These are phyloP conservation scores for Globisporangium nagaii DNA, from an alignment of 352 stramenopile species.

Conservation along the genomic window DNA sequence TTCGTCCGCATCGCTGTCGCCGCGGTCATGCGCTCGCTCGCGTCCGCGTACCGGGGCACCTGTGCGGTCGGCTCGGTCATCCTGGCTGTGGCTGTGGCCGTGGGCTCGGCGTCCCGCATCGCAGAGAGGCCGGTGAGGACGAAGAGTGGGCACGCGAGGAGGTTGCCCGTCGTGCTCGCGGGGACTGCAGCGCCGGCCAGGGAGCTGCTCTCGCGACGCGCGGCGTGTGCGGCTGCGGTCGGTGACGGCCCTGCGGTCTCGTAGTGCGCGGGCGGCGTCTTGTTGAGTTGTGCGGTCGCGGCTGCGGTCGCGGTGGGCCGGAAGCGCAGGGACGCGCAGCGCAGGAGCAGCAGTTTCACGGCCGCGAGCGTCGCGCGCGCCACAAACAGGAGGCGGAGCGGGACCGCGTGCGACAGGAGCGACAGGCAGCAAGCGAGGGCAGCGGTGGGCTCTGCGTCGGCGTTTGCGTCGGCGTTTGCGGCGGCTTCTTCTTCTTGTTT, in stretches of 20 bases:
- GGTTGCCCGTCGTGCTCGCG: conserved; percentile 7
- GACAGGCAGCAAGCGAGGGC: not conserved
- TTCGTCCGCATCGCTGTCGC: not conserved
- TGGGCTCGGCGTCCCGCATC: conserved; percentile 13
- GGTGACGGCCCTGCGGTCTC: not conserved
- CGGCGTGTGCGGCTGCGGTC: not conserved
- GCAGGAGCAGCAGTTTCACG: not conserved
- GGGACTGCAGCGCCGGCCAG: not conserved
- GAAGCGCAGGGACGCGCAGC: not conserved
- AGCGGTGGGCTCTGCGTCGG: not conserved
- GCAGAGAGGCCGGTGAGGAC: conserved; percentile 10
- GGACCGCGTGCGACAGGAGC: conserved; percentile 13
- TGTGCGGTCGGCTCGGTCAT: not conserved
- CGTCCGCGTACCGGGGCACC: not conserved
- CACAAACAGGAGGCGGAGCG: conserved; percentile 17
- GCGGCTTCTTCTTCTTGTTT: not conserved
- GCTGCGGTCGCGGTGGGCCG: not conserved
- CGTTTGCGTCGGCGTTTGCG: not conserved
- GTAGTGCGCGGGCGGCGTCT: not conserved
- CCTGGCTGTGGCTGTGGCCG: not conserved
- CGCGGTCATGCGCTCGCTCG: not conserved
- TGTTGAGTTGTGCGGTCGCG: not conserved
- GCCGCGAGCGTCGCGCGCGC: conserved; percentile 15
- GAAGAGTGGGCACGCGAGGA: conserved; percentile 5
- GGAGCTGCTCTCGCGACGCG: not conserved